Evolutionary conservation across 768 basidiomycete species (phyloP), one percentile per base, ranked within the genome.

Genomic region (Termitomyces sp.): DNA sequence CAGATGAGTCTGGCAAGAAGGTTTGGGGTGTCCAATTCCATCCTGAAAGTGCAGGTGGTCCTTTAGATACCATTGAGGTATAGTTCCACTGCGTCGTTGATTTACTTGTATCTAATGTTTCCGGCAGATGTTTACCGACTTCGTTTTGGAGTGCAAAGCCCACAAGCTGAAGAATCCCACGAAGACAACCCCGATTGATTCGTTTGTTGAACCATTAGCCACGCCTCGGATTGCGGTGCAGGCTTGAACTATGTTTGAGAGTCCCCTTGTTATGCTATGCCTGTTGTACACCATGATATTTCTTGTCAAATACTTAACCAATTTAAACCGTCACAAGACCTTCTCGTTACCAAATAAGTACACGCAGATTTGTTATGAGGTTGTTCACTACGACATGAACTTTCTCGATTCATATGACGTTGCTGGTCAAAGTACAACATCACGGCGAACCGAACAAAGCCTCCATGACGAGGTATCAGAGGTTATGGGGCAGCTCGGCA

Each of bases 21-120:
- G 82, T 98, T 32, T 98, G 94, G 93, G 97, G 96, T 64, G 96
- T 98, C 22, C 97, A 99, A 68, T 99, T 98, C 86, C 97, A 99
- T 73, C 97, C 97, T 16, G 97, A 99, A 74, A 94, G 93, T 61
- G 91, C 94, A 28, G 96, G 97, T 42, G 96, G 96, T n/a, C 97
- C 97, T 45, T 81, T 98, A 57, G 97, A 98, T 70, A 98, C 97
- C 4, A 97, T 98, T 60, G 94, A 95, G 84, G 93, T 92, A 56
- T 51, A 82, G 72, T 33, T 36, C 24, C 12, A 43, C 10, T 48
- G 18, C 47, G 28, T 28, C 28, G 32, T 45, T 32, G 53, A 48
- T 26, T n/a, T 48, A 40, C 59, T 40, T 45, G 59, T 42, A 20
- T 51, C 53, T 28, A 45, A 54, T 38, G 16, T 28, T 14, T 26